Conservation (phyloP, 163 green algal species). For the Scenedesmus sp. region DNA sequence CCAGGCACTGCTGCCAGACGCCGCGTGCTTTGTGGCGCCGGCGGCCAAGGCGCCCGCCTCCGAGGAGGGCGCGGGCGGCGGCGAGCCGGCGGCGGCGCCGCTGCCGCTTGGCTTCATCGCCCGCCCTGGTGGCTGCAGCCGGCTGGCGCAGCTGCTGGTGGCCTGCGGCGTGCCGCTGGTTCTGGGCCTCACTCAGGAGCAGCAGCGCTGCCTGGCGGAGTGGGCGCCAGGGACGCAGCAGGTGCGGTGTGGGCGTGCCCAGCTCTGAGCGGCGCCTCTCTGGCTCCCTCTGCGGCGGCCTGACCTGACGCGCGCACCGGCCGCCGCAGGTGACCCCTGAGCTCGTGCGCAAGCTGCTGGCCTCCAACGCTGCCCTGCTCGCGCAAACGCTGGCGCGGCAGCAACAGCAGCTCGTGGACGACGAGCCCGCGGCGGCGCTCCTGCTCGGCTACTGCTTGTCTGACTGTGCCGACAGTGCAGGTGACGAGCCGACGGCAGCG, state of each 20-base stretch:
- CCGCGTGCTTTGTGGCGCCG: not conserved
- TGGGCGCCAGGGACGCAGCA: constrained; percentile 26
- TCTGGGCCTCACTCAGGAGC: not conserved
- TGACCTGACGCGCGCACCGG: not conserved
- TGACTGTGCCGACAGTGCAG: constrained; percentile 52
- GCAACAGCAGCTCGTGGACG: constrained; percentile 29
- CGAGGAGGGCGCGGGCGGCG: not conserved
- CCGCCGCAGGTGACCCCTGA: constrained; percentile 50
- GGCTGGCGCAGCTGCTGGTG: constrained; percentile 35
- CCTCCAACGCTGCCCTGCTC: not conserved
- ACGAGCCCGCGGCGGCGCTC: constrained; percentile 40
- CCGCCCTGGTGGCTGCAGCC: not conserved
- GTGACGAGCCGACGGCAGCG: not conserved
- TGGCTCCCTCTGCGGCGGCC: not conserved
- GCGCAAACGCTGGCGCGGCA: not conserved
- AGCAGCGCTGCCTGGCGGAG: constrained; percentile 17
- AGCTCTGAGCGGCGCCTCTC: no score
- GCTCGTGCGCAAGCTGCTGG: constrained; percentile 48
- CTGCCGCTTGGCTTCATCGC: not conserved
- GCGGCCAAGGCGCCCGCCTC: not conserved
- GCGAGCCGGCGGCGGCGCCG: not conserved
- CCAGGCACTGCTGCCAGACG: constrained; percentile 44
- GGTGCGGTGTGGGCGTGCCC: no score
- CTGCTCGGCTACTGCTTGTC: constrained; percentile 71
- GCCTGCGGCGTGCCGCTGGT: constrained; percentile 33